These are phyloP conservation scores for Phytopythium delawarense DNA, from an alignment of 352 stramenopile species.

Conservation along the genomic window DNA sequence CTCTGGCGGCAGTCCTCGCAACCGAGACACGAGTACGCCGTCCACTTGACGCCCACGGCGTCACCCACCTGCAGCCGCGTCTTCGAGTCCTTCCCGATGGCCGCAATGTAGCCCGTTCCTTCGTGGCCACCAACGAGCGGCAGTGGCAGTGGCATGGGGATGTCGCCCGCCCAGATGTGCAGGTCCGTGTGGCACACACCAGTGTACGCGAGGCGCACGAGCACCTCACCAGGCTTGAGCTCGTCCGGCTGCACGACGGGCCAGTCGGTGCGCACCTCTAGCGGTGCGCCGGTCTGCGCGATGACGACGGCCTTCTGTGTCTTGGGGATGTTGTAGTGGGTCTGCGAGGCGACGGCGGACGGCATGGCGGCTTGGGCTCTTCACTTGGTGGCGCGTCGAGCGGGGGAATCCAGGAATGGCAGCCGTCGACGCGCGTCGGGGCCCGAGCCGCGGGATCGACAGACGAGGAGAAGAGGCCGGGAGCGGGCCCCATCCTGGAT, in stretches of 20 bases:
- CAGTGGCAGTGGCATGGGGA: constrained; percentile 20
- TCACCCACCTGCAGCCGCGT: constrained; percentile 42
- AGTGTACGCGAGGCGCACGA: constrained; percentile 41
- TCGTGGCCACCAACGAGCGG: constrained; percentile 52
- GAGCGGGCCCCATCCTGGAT: neutral
- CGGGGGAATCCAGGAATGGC: neutral
- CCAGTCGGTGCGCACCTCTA: constrained; percentile 38
- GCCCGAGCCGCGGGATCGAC: neutral
- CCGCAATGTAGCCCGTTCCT: constrained; percentile 37
- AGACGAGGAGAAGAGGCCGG: neutral
- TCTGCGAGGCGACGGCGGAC: constrained; percentile 25
- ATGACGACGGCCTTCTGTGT: constrained; percentile 43
- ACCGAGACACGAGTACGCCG: constrained; percentile 36
- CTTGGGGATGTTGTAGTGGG: constrained; percentile 37
- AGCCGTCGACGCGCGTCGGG: too few species aligned
- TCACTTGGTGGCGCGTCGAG: neutral
- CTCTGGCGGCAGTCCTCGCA: constrained; percentile 49
- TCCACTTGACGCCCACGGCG: constrained; percentile 38
- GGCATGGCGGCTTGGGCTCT: neutral
- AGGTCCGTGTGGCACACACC: constrained; percentile 45
- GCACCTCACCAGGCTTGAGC: constrained; percentile 34
- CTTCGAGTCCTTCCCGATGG: constrained; percentile 29
- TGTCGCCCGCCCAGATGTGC: constrained; percentile 33
- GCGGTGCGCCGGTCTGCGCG: constrained; percentile 25
- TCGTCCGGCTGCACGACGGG: constrained; percentile 31